Evolutionary conservation across 169 alveolate genomes (phyloP).

Genomic region (Plasmodium yoelii): DNA sequence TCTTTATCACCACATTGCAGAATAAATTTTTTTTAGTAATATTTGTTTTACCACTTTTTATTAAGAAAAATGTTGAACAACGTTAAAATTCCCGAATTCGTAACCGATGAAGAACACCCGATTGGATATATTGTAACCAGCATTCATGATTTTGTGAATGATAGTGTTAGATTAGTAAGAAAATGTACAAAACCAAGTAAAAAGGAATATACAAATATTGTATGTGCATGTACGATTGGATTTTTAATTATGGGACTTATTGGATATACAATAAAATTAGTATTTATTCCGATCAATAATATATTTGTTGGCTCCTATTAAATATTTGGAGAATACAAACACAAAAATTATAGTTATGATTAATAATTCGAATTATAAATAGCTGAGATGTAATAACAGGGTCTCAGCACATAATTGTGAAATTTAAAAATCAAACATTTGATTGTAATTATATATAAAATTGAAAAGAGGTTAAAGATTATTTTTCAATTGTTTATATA

Average conservation of each 20-base stretch:
- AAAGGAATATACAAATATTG: slow-evolving; percentile 89
- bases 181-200: slow-evolving; percentile 96
- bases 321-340: not conserved
- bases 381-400: no score
- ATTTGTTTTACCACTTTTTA: slow-evolving; percentile 1
- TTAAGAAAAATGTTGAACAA: slow-evolving; percentile 19
- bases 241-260: slow-evolving; percentile 96
- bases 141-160: slow-evolving; percentile 91
- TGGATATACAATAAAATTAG: slow-evolving; percentile 94
- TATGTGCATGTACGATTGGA: slow-evolving; percentile 95
- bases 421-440: no score
- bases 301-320: slow-evolving; percentile 89
- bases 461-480: no score
- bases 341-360: not conserved
- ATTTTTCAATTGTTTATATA: no score
- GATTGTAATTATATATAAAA: no score
- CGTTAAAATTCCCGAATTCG: slow-evolving; percentile 77
- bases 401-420: no score
- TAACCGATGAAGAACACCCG: slow-evolving; percentile 87
- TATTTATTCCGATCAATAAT: slow-evolving; percentile 96
- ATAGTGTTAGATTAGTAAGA: slow-evolving; percentile 92
- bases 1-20: not conserved
- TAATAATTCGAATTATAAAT: no score
- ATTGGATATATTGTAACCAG: slow-evolving; percentile 86
- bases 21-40: not conserved